A percentile compares a stretch with the other conserved stretches of the same genome.
Conservation (phyloP, 495 filamentous ascomycete genomes). For the Apiosordaria backusii region DNA sequence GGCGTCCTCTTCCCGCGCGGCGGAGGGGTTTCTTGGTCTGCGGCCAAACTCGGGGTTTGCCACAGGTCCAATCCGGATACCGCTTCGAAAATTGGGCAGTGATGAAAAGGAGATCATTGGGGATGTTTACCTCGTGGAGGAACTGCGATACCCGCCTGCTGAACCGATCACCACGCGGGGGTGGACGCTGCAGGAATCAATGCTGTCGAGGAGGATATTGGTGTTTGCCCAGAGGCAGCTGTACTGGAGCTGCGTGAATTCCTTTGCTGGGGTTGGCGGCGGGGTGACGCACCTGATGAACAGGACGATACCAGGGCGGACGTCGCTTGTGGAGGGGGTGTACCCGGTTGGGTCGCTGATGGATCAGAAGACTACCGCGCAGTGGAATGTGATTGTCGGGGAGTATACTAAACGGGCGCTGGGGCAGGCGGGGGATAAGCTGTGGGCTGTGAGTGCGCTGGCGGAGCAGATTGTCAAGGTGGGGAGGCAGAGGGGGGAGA, state of each 20-base stretch:
- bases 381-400: not conserved
- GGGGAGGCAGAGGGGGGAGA: not conserved
- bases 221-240: not conserved
- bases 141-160: not conserved
- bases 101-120: not conserved
- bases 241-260: not conserved
- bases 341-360: not conserved
- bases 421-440: not conserved
- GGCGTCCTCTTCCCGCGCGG: not conserved
- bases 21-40: constrained; percentile 7
- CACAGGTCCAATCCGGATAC: not conserved
- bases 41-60: not conserved
- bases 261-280: not conserved
- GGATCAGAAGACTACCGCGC: not conserved
- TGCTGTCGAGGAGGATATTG: not conserved
- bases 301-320: not conserved
- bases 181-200: constrained; percentile 5
- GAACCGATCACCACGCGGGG: constrained; percentile 8
- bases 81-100: not conserved
- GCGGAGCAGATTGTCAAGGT: not conserved
- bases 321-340: not conserved
- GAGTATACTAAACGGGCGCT: not conserved
- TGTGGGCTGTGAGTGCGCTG: not conserved
- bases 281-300: not conserved
- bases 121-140: constrained; percentile 1